A percentile compares a stretch with the other conserved stretches of the same genome.
phyloP scores from a whole-genome alignment of 805 yeast genomes.

The Candida ficus region DNA sequence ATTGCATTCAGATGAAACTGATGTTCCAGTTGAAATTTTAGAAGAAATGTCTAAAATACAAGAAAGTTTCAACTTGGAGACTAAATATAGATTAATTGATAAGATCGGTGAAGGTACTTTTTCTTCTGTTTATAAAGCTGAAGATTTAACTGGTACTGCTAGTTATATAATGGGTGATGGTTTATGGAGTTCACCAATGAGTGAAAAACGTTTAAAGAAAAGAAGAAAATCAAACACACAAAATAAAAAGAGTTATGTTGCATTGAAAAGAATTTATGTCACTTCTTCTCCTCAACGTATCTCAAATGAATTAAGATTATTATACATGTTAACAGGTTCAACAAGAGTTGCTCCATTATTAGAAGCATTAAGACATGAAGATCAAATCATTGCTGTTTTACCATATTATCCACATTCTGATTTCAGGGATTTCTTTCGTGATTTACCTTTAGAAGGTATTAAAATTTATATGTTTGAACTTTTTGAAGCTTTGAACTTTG shows the following conservation, averaged over 20 bases:
- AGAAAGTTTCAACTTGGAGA: constrained; percentile 44
- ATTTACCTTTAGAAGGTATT: constrained; percentile 73
- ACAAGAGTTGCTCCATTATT: constrained; percentile 80
- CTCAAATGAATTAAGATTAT: constrained; percentile 75
- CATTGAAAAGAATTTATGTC: constrained; percentile 88
- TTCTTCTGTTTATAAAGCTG: constrained; percentile 77
- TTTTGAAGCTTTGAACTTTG: constrained; percentile 61
- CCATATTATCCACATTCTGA: constrained; percentile 91
- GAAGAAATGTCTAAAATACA: constrained; percentile 55
- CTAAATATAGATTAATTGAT: constrained; percentile 30
- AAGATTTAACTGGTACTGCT: constrained; percentile 35
- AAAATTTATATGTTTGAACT: constrained; percentile 76
- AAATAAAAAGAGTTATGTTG: constrained; percentile 45
- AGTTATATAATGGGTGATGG: constrained; percentile 30
- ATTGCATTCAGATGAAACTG: constrained; percentile 32
- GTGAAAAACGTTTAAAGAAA: constrained; percentile 23
- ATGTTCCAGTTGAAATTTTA: constrained; percentile 45
- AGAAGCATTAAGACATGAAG: constrained; percentile 82
- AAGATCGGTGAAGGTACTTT: constrained; percentile 85
- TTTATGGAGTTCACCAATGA: constrained; percentile 28
- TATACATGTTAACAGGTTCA: constrained; percentile 64
- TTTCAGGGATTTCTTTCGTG: constrained; percentile 80
- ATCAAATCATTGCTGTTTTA: constrained; percentile 88
- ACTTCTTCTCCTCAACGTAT: constrained; percentile 94
- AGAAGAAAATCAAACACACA: constrained; percentile 27